A percentile compares a stretch with the other conserved stretches of the same genome.
These are phyloP conservation scores for Agrocybe praecox DNA, from an alignment of 768 basidiomycete species.

Conservation along the genomic window DNA sequence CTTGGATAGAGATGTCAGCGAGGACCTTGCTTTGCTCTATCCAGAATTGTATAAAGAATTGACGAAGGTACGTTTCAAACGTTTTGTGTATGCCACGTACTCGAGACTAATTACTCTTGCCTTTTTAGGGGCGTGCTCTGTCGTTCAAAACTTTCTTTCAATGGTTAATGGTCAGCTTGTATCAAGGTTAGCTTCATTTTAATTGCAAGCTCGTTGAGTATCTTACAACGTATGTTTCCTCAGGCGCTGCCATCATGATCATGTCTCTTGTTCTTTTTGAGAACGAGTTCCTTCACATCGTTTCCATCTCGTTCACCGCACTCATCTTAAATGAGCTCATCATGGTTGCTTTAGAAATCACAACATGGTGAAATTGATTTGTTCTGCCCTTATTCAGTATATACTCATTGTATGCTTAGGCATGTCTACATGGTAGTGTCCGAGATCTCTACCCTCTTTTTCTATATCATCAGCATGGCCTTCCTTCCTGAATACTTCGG, in stretches of 20 bases:
- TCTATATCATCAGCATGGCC: constrained; percentile 90
- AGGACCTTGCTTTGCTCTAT: constrained; percentile 92
- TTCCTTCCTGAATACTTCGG: constrained; percentile 98
- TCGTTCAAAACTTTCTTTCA: constrained; percentile 99
- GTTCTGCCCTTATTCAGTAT: not conserved
- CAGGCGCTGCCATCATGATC: constrained; percentile 98
- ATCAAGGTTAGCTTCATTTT: constrained; percentile 70
- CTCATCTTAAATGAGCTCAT: constrained; percentile 95
- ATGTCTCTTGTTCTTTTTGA: constrained; percentile 96
- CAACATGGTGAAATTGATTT: constrained; percentile 77
- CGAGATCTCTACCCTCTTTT: constrained; percentile 83
- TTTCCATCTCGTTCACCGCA: constrained; percentile 97
- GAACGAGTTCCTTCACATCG: constrained; percentile 96
- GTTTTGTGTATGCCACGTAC: not conserved
- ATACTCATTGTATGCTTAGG: constrained; percentile 43
- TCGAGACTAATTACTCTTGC: not conserved
- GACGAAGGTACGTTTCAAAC: constrained; percentile 69
- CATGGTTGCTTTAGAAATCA: constrained; percentile 98
- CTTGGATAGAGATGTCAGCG: constrained; percentile 92
- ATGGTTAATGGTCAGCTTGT: constrained; percentile 97
- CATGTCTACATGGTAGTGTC: constrained; percentile 95
- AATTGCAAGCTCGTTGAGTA: not conserved
- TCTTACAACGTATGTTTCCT: not conserved
- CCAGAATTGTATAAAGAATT: constrained; percentile 98
- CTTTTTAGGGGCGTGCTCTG: constrained; percentile 79